phyloP scores from a whole-genome alignment of 371 early-diverging fungal species.

The Batkoa obscura region DNA sequence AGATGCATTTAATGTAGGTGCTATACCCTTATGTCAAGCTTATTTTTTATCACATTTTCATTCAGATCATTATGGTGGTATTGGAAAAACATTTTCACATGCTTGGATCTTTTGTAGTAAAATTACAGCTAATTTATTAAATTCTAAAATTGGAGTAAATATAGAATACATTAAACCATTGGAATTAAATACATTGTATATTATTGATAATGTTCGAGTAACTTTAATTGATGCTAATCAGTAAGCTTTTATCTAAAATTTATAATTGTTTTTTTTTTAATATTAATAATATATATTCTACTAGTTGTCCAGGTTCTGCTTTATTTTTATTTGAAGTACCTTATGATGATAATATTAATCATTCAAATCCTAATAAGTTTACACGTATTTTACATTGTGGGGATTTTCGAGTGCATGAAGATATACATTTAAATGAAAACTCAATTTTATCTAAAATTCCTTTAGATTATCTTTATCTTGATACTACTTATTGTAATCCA shows the following conservation, averaged over 20 bases:
- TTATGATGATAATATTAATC: constrained; percentile 1
- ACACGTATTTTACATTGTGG: constrained; percentile 69
- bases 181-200: constrained; percentile 46
- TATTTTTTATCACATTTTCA: constrained; percentile 87
- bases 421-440: constrained; percentile 17
- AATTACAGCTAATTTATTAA: constrained; percentile 70
- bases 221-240: constrained; percentile 85
- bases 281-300: too few species aligned
- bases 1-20: constrained; percentile 80
- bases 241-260: constrained; percentile 10
- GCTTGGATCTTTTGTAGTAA: constrained; percentile 72
- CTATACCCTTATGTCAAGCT: constrained; percentile 39
- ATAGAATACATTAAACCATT: constrained; percentile 31
- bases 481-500: constrained; percentile 80
- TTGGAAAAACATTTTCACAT: constrained; percentile 39
- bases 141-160: constrained; percentile 37
- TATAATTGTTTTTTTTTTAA: neutral
- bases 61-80: constrained; percentile 76
- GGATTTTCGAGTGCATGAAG: constrained; percentile 68
- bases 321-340: constrained; percentile 61
- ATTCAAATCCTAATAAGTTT: constrained; percentile 6
- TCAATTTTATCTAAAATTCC: constrained; percentile 17
- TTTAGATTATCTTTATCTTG: constrained; percentile 55
- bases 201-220: constrained; percentile 32
- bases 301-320: constrained; percentile 81